Conservation (phyloP, 179 eudicot species). For the Pouteria campechiana region DNA sequence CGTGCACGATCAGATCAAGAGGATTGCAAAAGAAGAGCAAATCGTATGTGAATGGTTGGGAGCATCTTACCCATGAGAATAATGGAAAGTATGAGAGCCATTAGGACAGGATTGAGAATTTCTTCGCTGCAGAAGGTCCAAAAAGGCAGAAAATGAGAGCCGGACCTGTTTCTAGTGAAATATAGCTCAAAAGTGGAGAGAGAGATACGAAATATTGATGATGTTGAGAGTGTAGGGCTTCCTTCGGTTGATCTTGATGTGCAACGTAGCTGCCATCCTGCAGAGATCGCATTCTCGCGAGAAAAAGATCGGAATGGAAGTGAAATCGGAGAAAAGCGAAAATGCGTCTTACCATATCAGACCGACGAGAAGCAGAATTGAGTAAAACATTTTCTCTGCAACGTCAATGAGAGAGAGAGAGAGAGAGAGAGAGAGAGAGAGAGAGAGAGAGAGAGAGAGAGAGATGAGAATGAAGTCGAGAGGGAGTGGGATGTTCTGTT, state of each 20-base stretch:
- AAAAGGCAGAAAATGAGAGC: neutral
- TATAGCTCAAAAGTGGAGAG: neutral
- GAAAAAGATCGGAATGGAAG: neutral
- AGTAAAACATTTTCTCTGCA: slow-evolving; percentile 53
- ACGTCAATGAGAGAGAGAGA: no score
- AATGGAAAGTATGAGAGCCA: slow-evolving; percentile 93
- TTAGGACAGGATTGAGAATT: slow-evolving; percentile 86
- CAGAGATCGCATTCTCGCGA: neutral
- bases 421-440: no score
- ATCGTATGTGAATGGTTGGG: no score
- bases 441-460: no score
- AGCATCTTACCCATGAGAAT: slow-evolving; percentile 86
- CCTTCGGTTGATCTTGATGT: slow-evolving; percentile 56
- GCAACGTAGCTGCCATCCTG: slow-evolving; percentile 98
- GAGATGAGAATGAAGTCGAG: no score
- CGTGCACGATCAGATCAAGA: neutral
- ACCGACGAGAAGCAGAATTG: slow-evolving; percentile 79
- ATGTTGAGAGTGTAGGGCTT: slow-evolving; percentile 74
- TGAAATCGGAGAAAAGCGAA: neutral
- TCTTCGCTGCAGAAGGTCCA: slow-evolving; percentile 88
- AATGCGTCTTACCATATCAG: slow-evolving; percentile 53
- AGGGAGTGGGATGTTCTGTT: no score
- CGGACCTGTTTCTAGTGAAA: neutral
- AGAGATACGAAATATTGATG: slow-evolving; percentile 56
- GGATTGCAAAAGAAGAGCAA: no score